Base-by-base conservation (phyloP, 1,284 basidiomycete species). In the Vanrija pseudolonga region DNA sequence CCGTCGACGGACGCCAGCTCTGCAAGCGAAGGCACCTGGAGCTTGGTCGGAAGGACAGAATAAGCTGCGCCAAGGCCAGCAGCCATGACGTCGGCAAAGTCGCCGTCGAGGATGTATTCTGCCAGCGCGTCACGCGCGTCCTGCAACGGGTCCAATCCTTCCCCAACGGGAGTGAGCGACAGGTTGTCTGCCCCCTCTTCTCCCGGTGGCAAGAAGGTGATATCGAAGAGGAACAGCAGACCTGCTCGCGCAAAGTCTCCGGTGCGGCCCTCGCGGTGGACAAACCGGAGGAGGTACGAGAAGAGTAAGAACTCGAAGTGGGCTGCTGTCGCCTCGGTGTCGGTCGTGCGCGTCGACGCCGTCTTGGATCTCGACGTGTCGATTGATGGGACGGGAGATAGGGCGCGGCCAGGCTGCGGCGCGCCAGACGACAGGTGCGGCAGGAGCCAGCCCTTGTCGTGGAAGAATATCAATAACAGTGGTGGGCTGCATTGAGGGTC, bases 181-280 rank as follows among this genome's bases (percentile, higher is more conserved):
- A 71, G 53, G 26, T 63, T 65, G 18, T 66, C 67, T 2, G 63
- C 66, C 7, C 61, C 67, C 40, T 69, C 67, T n/a, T 67, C 68
- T 0, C 51, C 50, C 68, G 77, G 55, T 77, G 81, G 28, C 71
- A 73, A 11, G 85, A 94, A 92, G 3, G 91, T 91, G 38, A 97
- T 88, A 66, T 96, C 92, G 83, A 98, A 88, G 43, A 98, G 81
- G 73, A 95, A 92, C 15, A 95, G 78, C 32, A 98, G 77, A 8
- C 94, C 95, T 4, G 90, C 90, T 11, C 95, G 84, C 4, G 95
- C 92, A 67, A 91, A 90, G 71, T 97, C 93, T 15, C 95, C 95
- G 24, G 91, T 92, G 28, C 88, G 84, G 24, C 92, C 92, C 77
- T 98, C 94, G 50, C 93, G 84, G 70, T 98, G 95, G 19, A 93